A percentile compares a stretch with the other conserved stretches of the same genome.
Conservation (phyloP, 1,139 yeast species). For the Nakaseomyces sp. region DNA sequence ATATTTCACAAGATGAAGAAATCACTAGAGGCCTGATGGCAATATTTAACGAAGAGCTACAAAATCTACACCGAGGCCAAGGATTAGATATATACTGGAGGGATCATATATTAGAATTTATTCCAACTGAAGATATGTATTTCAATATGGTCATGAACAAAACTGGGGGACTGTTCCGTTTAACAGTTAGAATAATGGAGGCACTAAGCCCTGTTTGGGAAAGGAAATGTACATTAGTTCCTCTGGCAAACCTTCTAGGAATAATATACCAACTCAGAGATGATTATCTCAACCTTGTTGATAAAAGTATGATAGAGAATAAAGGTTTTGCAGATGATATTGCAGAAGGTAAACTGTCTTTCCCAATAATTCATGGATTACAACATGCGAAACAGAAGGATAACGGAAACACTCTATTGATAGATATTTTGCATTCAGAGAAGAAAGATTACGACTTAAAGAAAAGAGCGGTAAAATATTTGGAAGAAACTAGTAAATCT, state of each 20-base stretch:
- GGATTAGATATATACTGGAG: constrained; percentile 87
- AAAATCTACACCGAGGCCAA: constrained; percentile 79
- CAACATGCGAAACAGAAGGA: constrained; percentile 20
- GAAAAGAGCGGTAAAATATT: constrained; percentile 39
- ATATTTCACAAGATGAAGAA: constrained; percentile 11
- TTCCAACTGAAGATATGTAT: constrained; percentile 67
- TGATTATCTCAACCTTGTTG: constrained; percentile 61
- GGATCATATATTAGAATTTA: constrained; percentile 40
- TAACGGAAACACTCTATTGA: constrained; percentile 35
- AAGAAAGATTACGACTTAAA: constrained; percentile 38
- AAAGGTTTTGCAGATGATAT: constrained; percentile 86
- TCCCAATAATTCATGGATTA: constrained; percentile 69
- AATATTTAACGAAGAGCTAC: constrained; percentile 58
- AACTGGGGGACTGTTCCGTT: constrained; percentile 79
- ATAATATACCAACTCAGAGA: constrained; percentile 76
- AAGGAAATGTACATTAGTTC: constrained; percentile 33
- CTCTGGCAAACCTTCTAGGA: constrained; percentile 72
- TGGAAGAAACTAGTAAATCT: constrained; percentile 36
- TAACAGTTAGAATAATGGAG: constrained; percentile 60
- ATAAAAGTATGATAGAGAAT: constrained; percentile 45
- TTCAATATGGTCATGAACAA: constrained; percentile 75
- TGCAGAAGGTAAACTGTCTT: constrained; percentile 80
- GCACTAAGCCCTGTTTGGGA: constrained; percentile 17
- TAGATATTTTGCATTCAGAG: constrained; percentile 35
- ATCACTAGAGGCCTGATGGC: constrained; percentile 27